phyloP scores from a whole-genome alignment of 148 eudicot genomes.

The Dianthus caryophyllus region DNA sequence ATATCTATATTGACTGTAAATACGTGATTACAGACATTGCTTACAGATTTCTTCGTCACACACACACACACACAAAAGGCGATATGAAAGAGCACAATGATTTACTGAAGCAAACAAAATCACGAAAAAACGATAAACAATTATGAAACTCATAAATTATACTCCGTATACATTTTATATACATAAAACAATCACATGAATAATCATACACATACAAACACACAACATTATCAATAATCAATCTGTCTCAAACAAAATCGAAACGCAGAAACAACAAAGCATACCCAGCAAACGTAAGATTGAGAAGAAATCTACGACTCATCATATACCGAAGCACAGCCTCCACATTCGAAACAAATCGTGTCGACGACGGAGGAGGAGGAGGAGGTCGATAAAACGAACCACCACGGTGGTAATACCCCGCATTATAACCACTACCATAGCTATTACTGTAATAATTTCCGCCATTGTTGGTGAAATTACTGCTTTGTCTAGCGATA shows the following conservation, averaged over 20 bases:
- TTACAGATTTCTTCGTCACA: not conserved
- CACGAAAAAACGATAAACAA: not conserved
- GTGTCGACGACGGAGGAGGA: conserved; percentile 19
- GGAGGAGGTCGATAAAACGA: conserved; percentile 24
- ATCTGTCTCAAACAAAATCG: not conserved
- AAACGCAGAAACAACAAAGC: not conserved
- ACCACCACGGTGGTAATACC: conserved; percentile 17
- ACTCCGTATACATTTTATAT: too few relatives aligned
- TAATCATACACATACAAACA: not conserved
- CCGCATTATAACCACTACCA: conserved; percentile 3
- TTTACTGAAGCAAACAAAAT: not conserved
- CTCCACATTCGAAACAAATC: conserved; percentile 39
- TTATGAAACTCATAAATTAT: not conserved
- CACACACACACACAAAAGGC: not conserved
- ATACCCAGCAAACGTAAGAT: conserved; percentile 67
- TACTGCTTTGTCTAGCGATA: conserved; percentile 10
- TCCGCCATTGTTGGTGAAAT: conserved; percentile 12
- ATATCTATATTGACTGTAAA: not conserved
- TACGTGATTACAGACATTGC: not conserved
- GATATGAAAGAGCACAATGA: not conserved
- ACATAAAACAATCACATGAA: not conserved
- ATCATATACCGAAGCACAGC: conserved; percentile 42
- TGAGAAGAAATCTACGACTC: conserved; percentile 55
- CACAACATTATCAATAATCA: not conserved
- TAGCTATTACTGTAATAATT: conserved; percentile 16